phyloP scores from a whole-genome alignment of 352 stramenopile species.

The Phytophthora sp. region DNA sequence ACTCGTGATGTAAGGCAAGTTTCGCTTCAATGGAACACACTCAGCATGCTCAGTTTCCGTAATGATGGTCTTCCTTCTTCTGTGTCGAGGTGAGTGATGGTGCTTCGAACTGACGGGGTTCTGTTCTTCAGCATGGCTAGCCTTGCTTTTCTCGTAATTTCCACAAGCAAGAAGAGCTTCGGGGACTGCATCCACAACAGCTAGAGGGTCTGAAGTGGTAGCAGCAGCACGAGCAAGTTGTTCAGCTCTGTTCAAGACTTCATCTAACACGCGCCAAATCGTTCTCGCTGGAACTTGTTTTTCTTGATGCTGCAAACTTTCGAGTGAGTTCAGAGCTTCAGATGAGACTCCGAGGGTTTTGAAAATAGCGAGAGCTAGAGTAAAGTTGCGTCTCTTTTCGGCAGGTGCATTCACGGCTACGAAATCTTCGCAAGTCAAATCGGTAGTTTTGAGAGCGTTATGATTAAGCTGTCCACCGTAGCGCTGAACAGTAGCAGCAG shows the following conservation, averaged over 20 bases:
- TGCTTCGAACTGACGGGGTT: background rate
- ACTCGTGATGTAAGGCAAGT: constrained; percentile 35
- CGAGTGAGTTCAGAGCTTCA: constrained; percentile 13
- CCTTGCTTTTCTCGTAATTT: background rate
- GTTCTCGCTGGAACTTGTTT: constrained; percentile 7
- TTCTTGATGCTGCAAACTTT: constrained; percentile 10
- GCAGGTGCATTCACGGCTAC: constrained; percentile 4
- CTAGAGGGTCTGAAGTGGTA: background rate
- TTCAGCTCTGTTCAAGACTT: constrained; percentile 13
- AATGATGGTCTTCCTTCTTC: background rate
- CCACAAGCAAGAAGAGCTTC: background rate
- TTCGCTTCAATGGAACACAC: constrained; percentile 23
- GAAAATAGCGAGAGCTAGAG: constrained; percentile 19
- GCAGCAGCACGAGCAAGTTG: background rate
- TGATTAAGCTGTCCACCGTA: constrained; percentile 10
- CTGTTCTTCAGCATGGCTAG: background rate
- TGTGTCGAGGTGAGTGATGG: background rate
- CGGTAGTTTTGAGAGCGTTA: background rate
- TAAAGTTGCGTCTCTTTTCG: constrained; percentile 25
- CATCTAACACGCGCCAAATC: constrained; percentile 26
- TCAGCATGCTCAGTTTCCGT: background rate
- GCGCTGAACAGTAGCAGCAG: constrained; percentile 23
- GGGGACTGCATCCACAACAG: background rate
- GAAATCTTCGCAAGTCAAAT: background rate
- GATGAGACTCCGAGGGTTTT: constrained; percentile 19